Conservation (phyloP, 768 basidiomycete genomes). For the Suillus occidentalis region DNA sequence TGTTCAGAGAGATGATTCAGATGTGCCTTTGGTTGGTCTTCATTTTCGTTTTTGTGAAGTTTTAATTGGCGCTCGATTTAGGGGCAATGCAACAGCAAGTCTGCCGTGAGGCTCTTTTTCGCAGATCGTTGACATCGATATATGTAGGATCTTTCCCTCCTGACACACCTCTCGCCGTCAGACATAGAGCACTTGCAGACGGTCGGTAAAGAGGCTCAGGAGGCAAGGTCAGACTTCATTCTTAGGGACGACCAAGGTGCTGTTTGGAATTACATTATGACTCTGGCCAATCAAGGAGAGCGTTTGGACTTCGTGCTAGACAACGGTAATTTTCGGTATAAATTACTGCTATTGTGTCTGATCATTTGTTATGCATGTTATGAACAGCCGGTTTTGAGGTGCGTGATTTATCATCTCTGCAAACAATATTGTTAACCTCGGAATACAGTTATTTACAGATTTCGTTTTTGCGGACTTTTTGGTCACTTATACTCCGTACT, state of each 20-base stretch:
- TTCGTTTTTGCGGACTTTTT: slow-evolving; percentile 92
- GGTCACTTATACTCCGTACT: slow-evolving; percentile 83
- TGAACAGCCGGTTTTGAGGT: slow-evolving; percentile 87
- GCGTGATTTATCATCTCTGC: slow-evolving; percentile 9
- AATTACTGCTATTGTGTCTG: not conserved
- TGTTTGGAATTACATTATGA: slow-evolving; percentile 72
- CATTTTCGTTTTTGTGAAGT: not conserved
- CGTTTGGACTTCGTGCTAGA: slow-evolving; percentile 88
- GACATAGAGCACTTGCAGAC: slow-evolving; percentile 84
- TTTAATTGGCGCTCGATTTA: slow-evolving; percentile 27
- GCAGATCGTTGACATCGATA: slow-evolving; percentile 3
- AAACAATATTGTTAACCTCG: not conserved
- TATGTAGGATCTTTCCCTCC: slow-evolving; percentile 83
- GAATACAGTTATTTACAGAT: slow-evolving; percentile 81
- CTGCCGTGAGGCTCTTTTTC: not conserved
- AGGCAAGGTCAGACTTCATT: slow-evolving; percentile 74
- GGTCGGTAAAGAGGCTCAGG: slow-evolving; percentile 79
- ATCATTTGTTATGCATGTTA: not conserved
- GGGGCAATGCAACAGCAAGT: slow-evolving; percentile 90
- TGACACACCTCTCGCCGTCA: slow-evolving; percentile 79
- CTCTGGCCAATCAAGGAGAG: slow-evolving; percentile 38
- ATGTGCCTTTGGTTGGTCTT: slow-evolving; percentile 77
- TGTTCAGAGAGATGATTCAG: slow-evolving; percentile 86
- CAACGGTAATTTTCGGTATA: slow-evolving; percentile 56
- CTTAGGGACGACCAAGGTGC: slow-evolving; percentile 77